A percentile compares a stretch with the other conserved stretches of the same genome.
These are phyloP conservation scores for Moesziomyces globuligerus DNA, from an alignment of 1,284 basidiomycete species.

Conservation along the genomic window DNA sequence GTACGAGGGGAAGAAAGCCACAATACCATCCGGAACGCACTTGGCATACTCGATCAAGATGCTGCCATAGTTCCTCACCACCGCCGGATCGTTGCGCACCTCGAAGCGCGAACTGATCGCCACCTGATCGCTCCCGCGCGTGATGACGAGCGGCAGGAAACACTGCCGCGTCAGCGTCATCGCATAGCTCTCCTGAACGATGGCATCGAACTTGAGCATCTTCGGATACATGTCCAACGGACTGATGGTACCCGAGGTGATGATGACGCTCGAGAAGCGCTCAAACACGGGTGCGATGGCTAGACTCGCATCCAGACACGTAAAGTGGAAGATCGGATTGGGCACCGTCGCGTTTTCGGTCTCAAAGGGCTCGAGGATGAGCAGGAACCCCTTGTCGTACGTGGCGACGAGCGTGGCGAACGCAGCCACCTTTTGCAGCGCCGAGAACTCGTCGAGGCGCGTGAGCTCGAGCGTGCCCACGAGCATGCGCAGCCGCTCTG, in stretches of 20 bases:
- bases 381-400: slow-evolving; percentile 97
- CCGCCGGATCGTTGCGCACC: slow-evolving; percentile 98
- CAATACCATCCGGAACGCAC: slow-evolving; percentile 98
- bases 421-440: slow-evolving; percentile 92
- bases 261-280: slow-evolving; percentile 96
- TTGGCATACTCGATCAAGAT: slow-evolving; percentile 98
- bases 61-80: slow-evolving; percentile 97
- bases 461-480: slow-evolving; percentile 91
- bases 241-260: slow-evolving; percentile 97
- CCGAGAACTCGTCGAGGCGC: slow-evolving; percentile 87
- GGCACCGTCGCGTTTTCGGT: slow-evolving; percentile 98
- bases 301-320: slow-evolving; percentile 94
- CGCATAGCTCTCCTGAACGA: slow-evolving; percentile 94
- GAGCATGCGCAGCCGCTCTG: slow-evolving; percentile 91
- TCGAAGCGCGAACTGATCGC: slow-evolving; percentile 99
- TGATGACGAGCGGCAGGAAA: slow-evolving; percentile 98
- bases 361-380: slow-evolving; percentile 98
- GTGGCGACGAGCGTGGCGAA: slow-evolving; percentile 98
- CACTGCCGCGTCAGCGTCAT: slow-evolving; percentile 98
- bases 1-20: slow-evolving; percentile 99
- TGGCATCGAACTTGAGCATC: slow-evolving; percentile 97
- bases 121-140: slow-evolving; percentile 96
- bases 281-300: slow-evolving; percentile 99
- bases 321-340: slow-evolving; percentile 98
- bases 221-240: slow-evolving; percentile 99